A percentile compares a stretch with the other conserved stretches of the same genome.
These are phyloP conservation scores for Candida parachauliodes DNA, from an alignment of 805 yeast genomes.

Conservation along the genomic window DNA sequence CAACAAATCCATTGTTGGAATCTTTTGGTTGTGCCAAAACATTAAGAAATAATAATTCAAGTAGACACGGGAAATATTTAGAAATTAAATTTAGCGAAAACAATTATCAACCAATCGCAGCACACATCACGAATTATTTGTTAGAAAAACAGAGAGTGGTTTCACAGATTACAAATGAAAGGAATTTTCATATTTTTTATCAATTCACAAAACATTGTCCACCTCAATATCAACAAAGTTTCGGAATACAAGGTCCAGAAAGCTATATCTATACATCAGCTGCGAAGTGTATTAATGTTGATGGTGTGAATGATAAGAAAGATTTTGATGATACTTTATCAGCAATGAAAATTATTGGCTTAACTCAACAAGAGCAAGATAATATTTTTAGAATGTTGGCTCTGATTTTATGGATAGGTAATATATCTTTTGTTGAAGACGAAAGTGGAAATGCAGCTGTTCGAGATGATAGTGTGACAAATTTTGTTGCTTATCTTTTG, in stretches of 20 bases:
- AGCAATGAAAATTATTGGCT: conserved; percentile 88
- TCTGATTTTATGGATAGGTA: conserved; percentile 91
- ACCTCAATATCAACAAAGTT: conserved; percentile 74
- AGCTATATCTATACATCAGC: conserved; percentile 85
- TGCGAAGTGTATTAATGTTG: conserved; percentile 81
- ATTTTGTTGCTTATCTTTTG: conserved; percentile 86
- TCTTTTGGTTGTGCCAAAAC: conserved; percentile 95
- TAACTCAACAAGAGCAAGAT: conserved; percentile 80
- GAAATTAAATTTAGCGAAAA: conserved; percentile 78
- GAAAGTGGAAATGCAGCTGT: conserved; percentile 82
- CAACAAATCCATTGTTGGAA: conserved; percentile 90
- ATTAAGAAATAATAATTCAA: conserved; percentile 80
- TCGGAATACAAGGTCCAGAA: conserved; percentile 93
- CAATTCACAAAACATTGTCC: conserved; percentile 92
- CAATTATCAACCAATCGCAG: conserved; percentile 86
- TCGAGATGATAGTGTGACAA: conserved; percentile 85
- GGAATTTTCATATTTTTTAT: conserved; percentile 96
- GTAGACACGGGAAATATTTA: conserved; percentile 89
- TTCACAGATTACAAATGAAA: conserved; percentile 86
- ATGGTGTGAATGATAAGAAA: conserved; percentile 75
- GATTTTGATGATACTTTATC: conserved; percentile 78
- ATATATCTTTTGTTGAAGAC: conserved; percentile 79
- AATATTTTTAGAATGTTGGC: conserved; percentile 82
- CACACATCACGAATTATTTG: conserved; percentile 91
- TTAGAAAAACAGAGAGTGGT: conserved; percentile 96